phyloP scores from a whole-genome alignment of 495 filamentous ascomycete genomes.

The Penicillium cinerascens region DNA sequence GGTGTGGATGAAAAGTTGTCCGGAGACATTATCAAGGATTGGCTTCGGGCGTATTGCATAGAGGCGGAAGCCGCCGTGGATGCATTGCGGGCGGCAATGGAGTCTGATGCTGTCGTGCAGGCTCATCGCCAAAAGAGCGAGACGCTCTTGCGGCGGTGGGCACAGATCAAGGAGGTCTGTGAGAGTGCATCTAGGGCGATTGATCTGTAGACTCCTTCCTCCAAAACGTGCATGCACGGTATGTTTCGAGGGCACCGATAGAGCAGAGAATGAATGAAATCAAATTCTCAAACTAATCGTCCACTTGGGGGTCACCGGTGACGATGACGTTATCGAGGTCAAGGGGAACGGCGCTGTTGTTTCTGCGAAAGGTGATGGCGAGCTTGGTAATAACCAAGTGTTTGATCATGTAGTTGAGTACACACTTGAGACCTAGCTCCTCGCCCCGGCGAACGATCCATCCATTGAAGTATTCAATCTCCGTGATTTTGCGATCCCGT shows the following conservation, averaged over 20 bases:
- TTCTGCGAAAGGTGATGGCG: conserved; percentile 13
- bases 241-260: background rate
- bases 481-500: conserved; percentile 56
- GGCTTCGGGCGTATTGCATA: conserved; percentile 35
- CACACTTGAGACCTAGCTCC: conserved; percentile 61
- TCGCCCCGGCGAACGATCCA: conserved; percentile 70
- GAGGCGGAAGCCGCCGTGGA: conserved; percentile 37
- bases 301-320: conserved; percentile 3
- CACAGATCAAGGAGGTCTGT: conserved; percentile 47
- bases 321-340: conserved; percentile 20
- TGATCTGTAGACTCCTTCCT: conserved; percentile 11
- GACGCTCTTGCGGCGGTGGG: conserved; percentile 47
- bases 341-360: conserved; percentile 35
- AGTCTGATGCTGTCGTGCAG: conserved; percentile 20
- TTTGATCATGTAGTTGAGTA: conserved; percentile 65
- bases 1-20: conserved; percentile 33
- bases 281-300: conserved; percentile 1
- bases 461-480: conserved; percentile 83
- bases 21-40: conserved; percentile 33
- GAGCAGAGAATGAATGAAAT: background rate
- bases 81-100: conserved; percentile 27
- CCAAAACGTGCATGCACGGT: no score
- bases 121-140: conserved; percentile 28
- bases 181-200: conserved; percentile 25
- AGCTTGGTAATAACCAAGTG: conserved; percentile 49